Base-by-base conservation (phyloP, 108 stramenopile species). In the Aurantiochytrium sp. region DNA sequence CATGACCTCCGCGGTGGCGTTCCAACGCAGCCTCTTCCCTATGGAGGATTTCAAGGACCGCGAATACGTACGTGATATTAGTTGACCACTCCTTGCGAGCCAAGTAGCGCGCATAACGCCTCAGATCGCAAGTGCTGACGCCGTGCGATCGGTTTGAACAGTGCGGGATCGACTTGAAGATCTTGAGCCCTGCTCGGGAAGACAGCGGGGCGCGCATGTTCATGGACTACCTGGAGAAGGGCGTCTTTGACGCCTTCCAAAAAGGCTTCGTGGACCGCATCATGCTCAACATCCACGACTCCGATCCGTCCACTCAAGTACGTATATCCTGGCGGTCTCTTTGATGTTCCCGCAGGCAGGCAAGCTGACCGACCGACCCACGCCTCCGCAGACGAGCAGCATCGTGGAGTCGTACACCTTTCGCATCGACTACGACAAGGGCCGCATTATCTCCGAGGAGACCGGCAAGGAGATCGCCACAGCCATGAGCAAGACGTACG, bases 401-500 rank as follows among this genome's bases (percentile, higher is more conserved):
- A 81, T 81, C 73, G n/a, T 81, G 12, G 73, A 81, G 24, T 48
- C 73, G 6, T 81, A 81, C 73, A 24, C 42, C 27, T 81, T 81
- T 48, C 39, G 73, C 6, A 12, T 81, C 27, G 73, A 81, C 39
- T 81, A 81, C 24, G 45, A 81, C 73, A 41, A 81, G 17, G 73
- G 45, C 2, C 73, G 39, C 39, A 81, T 81, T 21, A 41, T 48
- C 12, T n/a, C 39, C 6, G 73, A 81, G 24, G 73, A 48, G 27
- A 6, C n/a, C 12, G 30, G 24, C 19, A 81, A 42, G 12, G 32
- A 30, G 34, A 34, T 65, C 19, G 59, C 32, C 1, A 34, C 8
- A 19, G 59, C 59, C 22, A 65, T 65, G 59, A 8, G 34, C 27
- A 65, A 34, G 24, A 65, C 59, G n/a, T n/a, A n/a, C n/a, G n/a